These are phyloP conservation scores for Neophaeococcomyces aloes DNA, from an alignment of 2,329 filamentous ascomycete species.

Conservation along the genomic window DNA sequence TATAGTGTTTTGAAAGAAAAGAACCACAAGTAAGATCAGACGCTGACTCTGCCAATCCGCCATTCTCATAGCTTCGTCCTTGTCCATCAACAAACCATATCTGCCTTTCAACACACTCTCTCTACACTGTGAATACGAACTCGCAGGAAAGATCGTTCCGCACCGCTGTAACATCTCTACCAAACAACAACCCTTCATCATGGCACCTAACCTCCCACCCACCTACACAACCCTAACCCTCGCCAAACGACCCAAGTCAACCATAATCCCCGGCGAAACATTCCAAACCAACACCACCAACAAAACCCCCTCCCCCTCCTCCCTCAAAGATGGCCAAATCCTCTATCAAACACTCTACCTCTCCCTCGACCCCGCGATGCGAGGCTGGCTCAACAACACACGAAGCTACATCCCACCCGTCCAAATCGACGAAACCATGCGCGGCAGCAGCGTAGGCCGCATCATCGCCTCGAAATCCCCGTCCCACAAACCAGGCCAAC, in stretches of 20 bases:
- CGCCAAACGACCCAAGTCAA: constrained; percentile 50
- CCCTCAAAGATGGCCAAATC: constrained; percentile 52
- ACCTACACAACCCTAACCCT: constrained; percentile 44
- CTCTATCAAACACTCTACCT: constrained; percentile 52
- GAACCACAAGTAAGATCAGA: too few relatives aligned
- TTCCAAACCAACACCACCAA: constrained; percentile 44
- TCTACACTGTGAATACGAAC: too few relatives aligned
- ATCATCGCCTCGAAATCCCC: constrained; percentile 51
- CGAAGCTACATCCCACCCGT: constrained; percentile 60
- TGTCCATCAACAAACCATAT: too few relatives aligned
- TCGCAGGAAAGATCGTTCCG: too few relatives aligned
- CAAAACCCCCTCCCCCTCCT: constrained; percentile 35
- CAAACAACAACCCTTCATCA: too few relatives aligned
- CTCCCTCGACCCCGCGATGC: constrained; percentile 65
- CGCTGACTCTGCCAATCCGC: too few relatives aligned
- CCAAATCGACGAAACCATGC: constrained; percentile 58
- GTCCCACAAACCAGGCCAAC: constrained; percentile 46
- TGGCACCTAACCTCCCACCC: constrained; percentile 9
- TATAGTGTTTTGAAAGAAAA: too few relatives aligned
- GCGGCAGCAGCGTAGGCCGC: constrained; percentile 49
- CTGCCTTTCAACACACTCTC: too few relatives aligned
- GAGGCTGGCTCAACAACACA: constrained; percentile 53
- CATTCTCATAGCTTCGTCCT: too few relatives aligned
- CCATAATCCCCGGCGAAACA: constrained; percentile 55
- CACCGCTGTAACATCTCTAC: too few relatives aligned